phyloP scores from a whole-genome alignment of 768 basidiomycete species.

The Suillus discolor region DNA sequence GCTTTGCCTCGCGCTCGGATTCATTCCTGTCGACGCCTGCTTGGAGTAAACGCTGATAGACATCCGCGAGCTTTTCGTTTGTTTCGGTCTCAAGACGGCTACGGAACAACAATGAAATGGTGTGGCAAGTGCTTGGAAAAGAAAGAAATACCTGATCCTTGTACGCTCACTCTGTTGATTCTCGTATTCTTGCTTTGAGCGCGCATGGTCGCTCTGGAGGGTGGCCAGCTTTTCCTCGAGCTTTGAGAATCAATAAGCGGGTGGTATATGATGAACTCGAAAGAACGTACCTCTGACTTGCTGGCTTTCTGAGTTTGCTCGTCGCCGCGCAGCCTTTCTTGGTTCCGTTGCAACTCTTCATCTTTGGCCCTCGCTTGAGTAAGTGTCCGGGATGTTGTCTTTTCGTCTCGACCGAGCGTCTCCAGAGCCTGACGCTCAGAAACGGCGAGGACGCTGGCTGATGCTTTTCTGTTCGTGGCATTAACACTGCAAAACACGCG shows the following conservation, averaged over 20 bases:
- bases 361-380: slow-evolving; percentile 69
- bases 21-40: slow-evolving; percentile 90
- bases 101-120: slow-evolving; percentile 3
- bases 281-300: slow-evolving; percentile 56
- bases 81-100: slow-evolving; percentile 91
- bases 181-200: slow-evolving; percentile 75
- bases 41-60: slow-evolving; percentile 83
- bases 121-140: not conserved
- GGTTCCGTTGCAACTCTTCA: slow-evolving; percentile 62
- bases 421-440: slow-evolving; percentile 88
- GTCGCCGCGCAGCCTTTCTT: slow-evolving; percentile 58
- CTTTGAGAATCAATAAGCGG: slow-evolving; percentile 26
- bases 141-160: slow-evolving; percentile 65
- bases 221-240: slow-evolving; percentile 61
- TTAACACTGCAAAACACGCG: not conserved
- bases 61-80: slow-evolving; percentile 86
- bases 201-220: slow-evolving; percentile 62
- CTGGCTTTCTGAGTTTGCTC: slow-evolving; percentile 46
- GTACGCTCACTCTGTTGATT: slow-evolving; percentile 84
- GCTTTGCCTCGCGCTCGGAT: slow-evolving; percentile 76
- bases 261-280: not conserved
- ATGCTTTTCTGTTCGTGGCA: slow-evolving; percentile 60
- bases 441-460: slow-evolving; percentile 77
- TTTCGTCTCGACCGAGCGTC: slow-evolving; percentile 79
- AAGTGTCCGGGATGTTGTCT: slow-evolving; percentile 65